phyloP scores from a whole-genome alignment of 768 basidiomycete species.

The Suillus americanus region DNA sequence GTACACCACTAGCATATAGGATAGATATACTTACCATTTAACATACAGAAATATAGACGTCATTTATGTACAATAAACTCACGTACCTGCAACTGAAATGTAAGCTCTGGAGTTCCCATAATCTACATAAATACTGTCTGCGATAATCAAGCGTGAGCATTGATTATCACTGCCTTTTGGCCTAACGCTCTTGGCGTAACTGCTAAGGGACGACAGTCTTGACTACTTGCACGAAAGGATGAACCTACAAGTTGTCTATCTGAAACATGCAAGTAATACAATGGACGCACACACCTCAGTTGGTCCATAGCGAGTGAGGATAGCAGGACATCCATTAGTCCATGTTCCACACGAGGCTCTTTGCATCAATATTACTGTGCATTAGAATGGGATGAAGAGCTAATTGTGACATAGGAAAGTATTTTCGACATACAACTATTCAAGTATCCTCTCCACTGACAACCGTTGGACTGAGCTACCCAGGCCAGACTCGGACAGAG shows the following conservation, averaged over 20 bases:
- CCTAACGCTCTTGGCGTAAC: too few species aligned
- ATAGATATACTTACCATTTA: background rate
- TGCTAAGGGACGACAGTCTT: too few species aligned
- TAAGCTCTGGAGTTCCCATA: too few species aligned
- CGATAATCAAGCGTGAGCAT: too few species aligned
- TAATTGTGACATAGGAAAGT: background rate
- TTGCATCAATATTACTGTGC: background rate
- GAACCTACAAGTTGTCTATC: background rate
- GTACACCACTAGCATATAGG: background rate
- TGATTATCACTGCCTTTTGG: too few species aligned
- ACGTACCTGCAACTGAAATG: background rate
- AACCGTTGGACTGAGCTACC: too few species aligned
- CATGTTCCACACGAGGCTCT: background rate
- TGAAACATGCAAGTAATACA: background rate
- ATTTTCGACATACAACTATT: too few species aligned
- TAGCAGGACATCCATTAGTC: background rate
- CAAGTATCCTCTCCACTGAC: too few species aligned
- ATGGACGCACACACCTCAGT: background rate
- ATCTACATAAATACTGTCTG: too few species aligned
- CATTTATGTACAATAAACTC: constrained; percentile 11
- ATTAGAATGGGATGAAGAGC: background rate
- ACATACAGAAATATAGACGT: background rate
- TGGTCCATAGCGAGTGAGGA: background rate
- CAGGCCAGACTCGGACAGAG: background rate
- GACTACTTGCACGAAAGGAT: too few species aligned